Evolutionary conservation across 1,139 yeast species (phyloP).

Genomic region (Meyerozyma sp.): DNA sequence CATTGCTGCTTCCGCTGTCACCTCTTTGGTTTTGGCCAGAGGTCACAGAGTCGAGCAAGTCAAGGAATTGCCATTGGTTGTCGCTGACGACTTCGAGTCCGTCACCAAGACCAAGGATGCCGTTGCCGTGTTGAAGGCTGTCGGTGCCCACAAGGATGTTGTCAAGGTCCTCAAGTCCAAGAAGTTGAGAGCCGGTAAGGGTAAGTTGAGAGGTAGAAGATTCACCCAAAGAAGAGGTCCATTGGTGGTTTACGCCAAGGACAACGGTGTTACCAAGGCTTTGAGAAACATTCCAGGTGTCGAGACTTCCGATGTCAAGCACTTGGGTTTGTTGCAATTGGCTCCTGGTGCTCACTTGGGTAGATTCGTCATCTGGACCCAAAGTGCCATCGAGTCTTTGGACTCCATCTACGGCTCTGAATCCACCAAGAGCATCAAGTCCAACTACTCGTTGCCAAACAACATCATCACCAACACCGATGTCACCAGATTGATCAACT

Average conservation of each 20-base stretch:
- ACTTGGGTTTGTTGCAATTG: constrained; percentile 94
- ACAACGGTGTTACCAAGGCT: constrained; percentile 97
- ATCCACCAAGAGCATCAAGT: constrained; percentile 76
- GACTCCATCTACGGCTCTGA: constrained; percentile 98
- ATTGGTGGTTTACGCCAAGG: constrained; percentile 95
- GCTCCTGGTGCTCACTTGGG: constrained; percentile 99
- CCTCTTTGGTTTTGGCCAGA: constrained; percentile 98
- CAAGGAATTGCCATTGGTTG: constrained; percentile 98
- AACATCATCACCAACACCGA: constrained; percentile 95
- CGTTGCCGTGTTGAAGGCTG: constrained; percentile 94
- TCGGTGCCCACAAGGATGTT: constrained; percentile 98
- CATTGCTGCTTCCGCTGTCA: constrained; percentile 98
- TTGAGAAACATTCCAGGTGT: constrained; percentile 99
- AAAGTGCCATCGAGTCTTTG: constrained; percentile 93
- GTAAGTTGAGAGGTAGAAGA: constrained; percentile 99
- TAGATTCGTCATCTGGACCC: constrained; percentile 99
- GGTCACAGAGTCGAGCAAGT: constrained; percentile 99
- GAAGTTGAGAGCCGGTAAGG: constrained; percentile 99
- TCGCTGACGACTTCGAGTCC: constrained; percentile 88
- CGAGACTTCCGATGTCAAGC: constrained; percentile 89
- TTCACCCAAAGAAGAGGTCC: constrained; percentile 99
- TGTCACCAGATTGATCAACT: constrained; percentile 95
- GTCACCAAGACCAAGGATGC: constrained; percentile 98
- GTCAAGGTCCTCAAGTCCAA: constrained; percentile 97
- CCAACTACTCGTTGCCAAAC: constrained; percentile 88